Evolutionary conservation across 23 red algal species (phyloP).

Genomic region (Pyropia yezoensis): DNA sequence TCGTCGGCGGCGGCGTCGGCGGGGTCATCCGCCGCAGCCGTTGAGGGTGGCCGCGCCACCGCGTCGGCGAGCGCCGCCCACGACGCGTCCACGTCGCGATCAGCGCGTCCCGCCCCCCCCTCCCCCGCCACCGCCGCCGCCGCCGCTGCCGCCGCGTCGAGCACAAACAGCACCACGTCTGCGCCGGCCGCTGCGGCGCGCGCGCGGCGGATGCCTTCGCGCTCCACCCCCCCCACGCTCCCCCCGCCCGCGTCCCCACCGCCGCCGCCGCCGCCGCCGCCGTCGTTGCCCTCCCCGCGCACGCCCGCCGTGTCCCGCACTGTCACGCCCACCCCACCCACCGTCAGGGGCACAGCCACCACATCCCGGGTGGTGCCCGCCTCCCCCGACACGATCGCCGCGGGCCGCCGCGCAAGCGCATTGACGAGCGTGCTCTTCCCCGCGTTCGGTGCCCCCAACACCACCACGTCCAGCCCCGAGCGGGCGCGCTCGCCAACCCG

Average conservation of each 20-base stretch:
- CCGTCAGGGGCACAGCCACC: conserved; percentile 58
- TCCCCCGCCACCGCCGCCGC: conserved; percentile 7
- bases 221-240: conserved; percentile 45
- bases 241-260: conserved; percentile 46
- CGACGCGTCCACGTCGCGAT: conserved; percentile 1
- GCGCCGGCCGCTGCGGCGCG: conserved; percentile 29
- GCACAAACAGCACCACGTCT: conserved; percentile 59
- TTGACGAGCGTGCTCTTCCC: conserved; percentile 88
- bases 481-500: conserved; percentile 66
- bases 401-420: conserved; percentile 52
- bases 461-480: conserved; percentile 49
- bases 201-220: conserved; percentile 71
- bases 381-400: conserved; percentile 75
- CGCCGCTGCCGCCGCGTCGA: conserved; percentile 35
- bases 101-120: conserved; percentile 9
- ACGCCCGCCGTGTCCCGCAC: conserved; percentile 79
- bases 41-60: background rate
- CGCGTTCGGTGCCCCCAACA: conserved; percentile 77
- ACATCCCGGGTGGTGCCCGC: conserved; percentile 93
- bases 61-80: background rate
- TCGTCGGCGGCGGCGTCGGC: background rate
- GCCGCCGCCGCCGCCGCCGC: conserved; percentile 44
- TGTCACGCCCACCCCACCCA: conserved; percentile 61
- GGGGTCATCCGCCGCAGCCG: background rate
- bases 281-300: conserved; percentile 34